Conservation (phyloP, 768 basidiomycete species). For the Artomyces pyxidatus region DNA sequence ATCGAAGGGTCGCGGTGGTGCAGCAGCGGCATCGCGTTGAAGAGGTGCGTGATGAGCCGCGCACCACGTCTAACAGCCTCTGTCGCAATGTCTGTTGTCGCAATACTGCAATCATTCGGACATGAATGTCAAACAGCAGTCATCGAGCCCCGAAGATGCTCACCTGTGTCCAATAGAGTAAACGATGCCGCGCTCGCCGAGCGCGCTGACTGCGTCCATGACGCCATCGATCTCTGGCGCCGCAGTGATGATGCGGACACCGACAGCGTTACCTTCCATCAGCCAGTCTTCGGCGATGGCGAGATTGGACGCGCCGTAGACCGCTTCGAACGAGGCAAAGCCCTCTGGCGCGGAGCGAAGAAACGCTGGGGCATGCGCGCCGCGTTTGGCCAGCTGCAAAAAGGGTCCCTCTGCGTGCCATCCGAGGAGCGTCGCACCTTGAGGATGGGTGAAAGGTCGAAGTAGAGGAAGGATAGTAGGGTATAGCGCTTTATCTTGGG, state of each 20-base stretch:
- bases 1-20: constrained; percentile 90
- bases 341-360: constrained; percentile 57
- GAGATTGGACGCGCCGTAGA: constrained; percentile 65
- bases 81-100: constrained; percentile 65
- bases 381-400: constrained; percentile 72
- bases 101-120: constrained; percentile 40
- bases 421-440: constrained; percentile 69
- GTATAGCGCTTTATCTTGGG: constrained; percentile 70
- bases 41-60: constrained; percentile 83
- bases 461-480: constrained; percentile 62
- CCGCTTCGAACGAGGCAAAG: constrained; percentile 58
- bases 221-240: constrained; percentile 86
- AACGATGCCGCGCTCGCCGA: constrained; percentile 57
- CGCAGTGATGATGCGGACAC: constrained; percentile 74
- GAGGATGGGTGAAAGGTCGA: constrained; percentile 53
- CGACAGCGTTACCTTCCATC: constrained; percentile 37
- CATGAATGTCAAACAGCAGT: constrained; percentile 2
- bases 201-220: constrained; percentile 53
- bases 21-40: constrained; percentile 88
- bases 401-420: constrained; percentile 94
- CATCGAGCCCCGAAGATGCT: constrained; percentile 6
- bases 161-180: constrained; percentile 91
- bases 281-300: constrained; percentile 60
- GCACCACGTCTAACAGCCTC: constrained; percentile 66
- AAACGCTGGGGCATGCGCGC: constrained; percentile 68